Conservation (phyloP, 164 flowering plant species). For the Litsea cubeba region DNA sequence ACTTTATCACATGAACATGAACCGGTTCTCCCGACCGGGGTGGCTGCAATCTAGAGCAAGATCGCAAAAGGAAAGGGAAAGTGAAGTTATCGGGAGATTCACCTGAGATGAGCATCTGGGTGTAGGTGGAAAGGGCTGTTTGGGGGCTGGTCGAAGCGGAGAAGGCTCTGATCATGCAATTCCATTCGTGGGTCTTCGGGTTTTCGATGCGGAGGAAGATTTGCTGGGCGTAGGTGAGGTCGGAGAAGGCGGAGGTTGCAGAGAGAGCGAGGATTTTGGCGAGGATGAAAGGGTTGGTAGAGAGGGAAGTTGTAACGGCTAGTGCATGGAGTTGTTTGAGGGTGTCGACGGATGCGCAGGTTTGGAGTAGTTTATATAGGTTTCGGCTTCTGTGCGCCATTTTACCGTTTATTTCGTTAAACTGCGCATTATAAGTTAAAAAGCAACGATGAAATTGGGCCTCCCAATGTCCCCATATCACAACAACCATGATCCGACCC, state of each 20-base stretch:
- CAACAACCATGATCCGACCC: too few relatives aligned
- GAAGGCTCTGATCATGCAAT: constrained; percentile 12
- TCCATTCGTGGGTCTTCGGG: constrained; percentile 9
- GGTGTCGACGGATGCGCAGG: constrained; percentile 2
- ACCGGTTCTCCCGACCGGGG: constrained; percentile 40
- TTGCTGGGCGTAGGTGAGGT: constrained; percentile 2
- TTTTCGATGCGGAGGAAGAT: constrained; percentile 2
- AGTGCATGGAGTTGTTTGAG: constrained; percentile 10
- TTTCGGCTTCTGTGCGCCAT: background rate
- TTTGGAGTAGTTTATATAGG: constrained; percentile 5
- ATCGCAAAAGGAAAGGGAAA: constrained; percentile 63
- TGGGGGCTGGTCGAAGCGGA: constrained; percentile 29
- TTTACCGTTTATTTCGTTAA: background rate
- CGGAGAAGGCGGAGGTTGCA: constrained; percentile 2
- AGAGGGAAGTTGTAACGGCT: background rate
- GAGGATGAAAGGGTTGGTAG: constrained; percentile 1
- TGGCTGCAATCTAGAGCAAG: constrained; percentile 31
- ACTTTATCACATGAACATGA: constrained; percentile 55
- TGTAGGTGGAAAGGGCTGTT: constrained; percentile 40
- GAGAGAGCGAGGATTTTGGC: constrained; percentile 10
- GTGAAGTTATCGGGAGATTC: constrained; percentile 59
- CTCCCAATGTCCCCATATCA: too few relatives aligned
- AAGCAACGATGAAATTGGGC: too few relatives aligned
- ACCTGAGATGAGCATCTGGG: constrained; percentile 43
- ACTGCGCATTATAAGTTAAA: background rate